Conservation (phyloP, 73 alveolate species). For the Tetrahymena elliotti region DNA sequence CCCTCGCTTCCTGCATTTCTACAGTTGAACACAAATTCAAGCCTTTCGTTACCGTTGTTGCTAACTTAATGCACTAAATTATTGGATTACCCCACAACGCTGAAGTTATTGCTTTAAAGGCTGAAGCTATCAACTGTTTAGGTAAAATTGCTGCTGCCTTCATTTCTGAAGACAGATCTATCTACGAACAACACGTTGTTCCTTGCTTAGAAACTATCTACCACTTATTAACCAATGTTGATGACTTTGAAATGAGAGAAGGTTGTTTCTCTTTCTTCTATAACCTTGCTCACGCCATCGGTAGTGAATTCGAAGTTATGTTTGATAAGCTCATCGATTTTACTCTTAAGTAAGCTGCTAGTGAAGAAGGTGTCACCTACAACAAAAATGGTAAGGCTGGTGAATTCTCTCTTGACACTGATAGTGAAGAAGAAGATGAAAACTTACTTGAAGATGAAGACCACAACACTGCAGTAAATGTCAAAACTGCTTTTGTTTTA, state of each 20-base stretch:
- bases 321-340: slow-evolving; percentile 20
- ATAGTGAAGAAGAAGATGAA: slow-evolving; percentile 22
- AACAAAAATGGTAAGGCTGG: neutral
- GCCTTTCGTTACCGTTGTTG: slow-evolving; percentile 8
- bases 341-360: slow-evolving; percentile 26
- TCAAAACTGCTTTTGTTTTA: slow-evolving; percentile 13
- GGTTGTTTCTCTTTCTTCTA: slow-evolving; percentile 35
- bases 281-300: slow-evolving; percentile 39
- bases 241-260: slow-evolving; percentile 39
- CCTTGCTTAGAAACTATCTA: slow-evolving; percentile 26
- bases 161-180: slow-evolving; percentile 5
- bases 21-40: slow-evolving; percentile 11
- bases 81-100: slow-evolving; percentile 17
- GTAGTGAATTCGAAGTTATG: slow-evolving; percentile 19
- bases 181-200: slow-evolving; percentile 1
- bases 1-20: slow-evolving; percentile 12
- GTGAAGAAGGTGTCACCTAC: slow-evolving; percentile 23
- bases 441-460: slow-evolving; percentile 25
- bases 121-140: slow-evolving; percentile 28
- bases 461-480: slow-evolving; percentile 15
- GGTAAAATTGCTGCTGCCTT: slow-evolving; percentile 28
- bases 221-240: slow-evolving; percentile 12
- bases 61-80: slow-evolving; percentile 16
- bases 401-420: slow-evolving; percentile 36
- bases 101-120: slow-evolving; percentile 24